Evolutionary conservation across 345 rosid genomes (phyloP).

Genomic region (Aegle marmelos): DNA sequence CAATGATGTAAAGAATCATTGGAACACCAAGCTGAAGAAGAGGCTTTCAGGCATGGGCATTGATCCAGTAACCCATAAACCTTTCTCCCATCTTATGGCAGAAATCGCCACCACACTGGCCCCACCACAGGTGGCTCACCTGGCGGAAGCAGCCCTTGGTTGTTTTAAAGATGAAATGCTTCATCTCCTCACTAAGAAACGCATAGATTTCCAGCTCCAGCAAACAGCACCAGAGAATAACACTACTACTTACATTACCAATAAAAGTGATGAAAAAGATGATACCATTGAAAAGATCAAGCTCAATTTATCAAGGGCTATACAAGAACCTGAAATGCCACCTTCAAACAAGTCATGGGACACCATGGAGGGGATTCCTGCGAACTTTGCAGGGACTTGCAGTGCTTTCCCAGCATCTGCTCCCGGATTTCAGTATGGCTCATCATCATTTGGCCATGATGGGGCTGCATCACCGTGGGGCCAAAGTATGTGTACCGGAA

Average conservation of each 20-base stretch:
- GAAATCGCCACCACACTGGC: slow-evolving; percentile 91
- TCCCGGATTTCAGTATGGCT: slow-evolving; percentile 42
- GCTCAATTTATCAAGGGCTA: slow-evolving; percentile 54
- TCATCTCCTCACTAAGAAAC: slow-evolving; percentile 91
- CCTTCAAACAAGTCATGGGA: slow-evolving; percentile 47
- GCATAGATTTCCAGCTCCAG: slow-evolving; percentile 72
- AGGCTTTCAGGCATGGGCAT: slow-evolving; percentile 94
- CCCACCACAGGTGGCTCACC: slow-evolving; percentile 90
- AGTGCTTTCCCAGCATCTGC: slow-evolving; percentile 29
- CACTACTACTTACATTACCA: slow-evolving; percentile 31
- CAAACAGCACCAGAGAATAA: slow-evolving; percentile 35
- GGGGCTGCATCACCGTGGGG: slow-evolving; percentile 59
- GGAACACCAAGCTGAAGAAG: slow-evolving; percentile 96
- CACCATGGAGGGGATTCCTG: slow-evolving; percentile 12
- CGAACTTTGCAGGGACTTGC: slow-evolving; percentile 39
- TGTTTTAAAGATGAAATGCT: slow-evolving; percentile 99
- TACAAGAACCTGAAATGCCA: slow-evolving; percentile 50
- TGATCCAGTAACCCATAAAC: slow-evolving; percentile 94
- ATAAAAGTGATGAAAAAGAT: slow-evolving; percentile 43
- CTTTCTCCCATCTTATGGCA: slow-evolving; percentile 99
- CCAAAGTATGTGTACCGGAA: slow-evolving; percentile 52
- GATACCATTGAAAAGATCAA: slow-evolving; percentile 61
- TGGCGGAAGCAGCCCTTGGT: slow-evolving; percentile 95
- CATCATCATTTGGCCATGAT: slow-evolving; percentile 43
- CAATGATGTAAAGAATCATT: slow-evolving; percentile 87